Evolutionary conservation across 2,329 filamentous ascomycete species (phyloP), one percentile per base, ranked within the genome.

Genomic region (Exophiala xenobiotica): DNA sequence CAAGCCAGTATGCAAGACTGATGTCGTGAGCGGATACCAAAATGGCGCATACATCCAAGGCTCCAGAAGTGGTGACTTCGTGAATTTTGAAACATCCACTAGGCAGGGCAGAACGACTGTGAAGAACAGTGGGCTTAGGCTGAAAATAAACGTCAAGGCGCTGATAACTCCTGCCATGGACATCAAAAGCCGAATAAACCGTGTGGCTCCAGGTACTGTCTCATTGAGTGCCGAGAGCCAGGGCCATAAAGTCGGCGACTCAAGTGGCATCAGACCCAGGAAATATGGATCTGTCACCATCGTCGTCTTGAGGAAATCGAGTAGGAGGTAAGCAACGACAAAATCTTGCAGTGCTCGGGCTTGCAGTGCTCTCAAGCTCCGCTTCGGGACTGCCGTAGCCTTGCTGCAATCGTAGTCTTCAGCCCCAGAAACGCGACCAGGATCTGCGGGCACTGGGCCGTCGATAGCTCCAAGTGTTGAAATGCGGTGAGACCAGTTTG

Each of bases 251-350:
- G 73, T 70, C 3, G 70, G 71, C 69, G 67, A 54, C 46, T 68
- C 65, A 1, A 75, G 70, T 1, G 81, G 78, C 19, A 80, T 64
- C 51, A 83, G 63, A 35, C 76, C 76, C 69, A 77, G 77, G 69
- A 91, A 95, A 71, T 92, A 95, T 0, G 86, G 84, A 62, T 97
- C 92, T 46, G 81, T 79, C 60, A 85, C 83, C 73, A 89, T 84
- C 55, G 82, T 56, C 1, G 83, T 77, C 63, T 87, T 87, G 46
- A 88, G 68, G 5, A 82, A 51, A 67, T 96, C 92, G 6, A 96
- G 72, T 6, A 80, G 54, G 9, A 93, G 57, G 64, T 88, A 93
- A 57, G 76, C 74, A 29, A 78, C 49, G 2, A 80, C 48, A n/a
- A 85, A 70, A 29, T 54, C 43, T 47, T 46, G 44, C 33, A 57